Base-by-base conservation (phyloP, 2,329 filamentous ascomycete species). In the Colletotrichum filicis region DNA sequence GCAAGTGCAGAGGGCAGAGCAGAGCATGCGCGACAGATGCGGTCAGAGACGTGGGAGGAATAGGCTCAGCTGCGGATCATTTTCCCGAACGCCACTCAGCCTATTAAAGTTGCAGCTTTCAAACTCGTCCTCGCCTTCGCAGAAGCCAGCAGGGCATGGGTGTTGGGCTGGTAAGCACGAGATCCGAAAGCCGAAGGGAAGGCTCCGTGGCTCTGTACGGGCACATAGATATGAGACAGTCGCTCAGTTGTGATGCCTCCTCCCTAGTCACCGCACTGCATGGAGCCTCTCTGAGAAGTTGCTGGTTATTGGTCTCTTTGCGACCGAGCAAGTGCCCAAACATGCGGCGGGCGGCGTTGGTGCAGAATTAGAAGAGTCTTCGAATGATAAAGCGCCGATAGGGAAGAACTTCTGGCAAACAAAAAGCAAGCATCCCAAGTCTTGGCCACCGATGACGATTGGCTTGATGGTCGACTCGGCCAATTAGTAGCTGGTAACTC, bases 221-320 rank as follows among this genome's bases (percentile, higher is more conserved):
- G 32, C 5, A 32, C 32, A 42, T 46, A 24, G 55, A 60, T 49
- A 32, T 52, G 37, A 63, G 58, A 42, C 35, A 58, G 32, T 46
- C 49, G 53, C 32, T 22, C 22, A 56, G 9, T 37, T n/a, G 28
- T 32, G 7, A 28, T 46, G 52, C 32, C 46, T 63, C 28, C 26
- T 28, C n/a, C 11, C 4, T 9, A 37, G 64, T 22, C 11, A 19
- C 37, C 30, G 58, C 57, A 52, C 24, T 60, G 58, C 28, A 68
- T 59, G 55, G 55, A 35, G 66, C 53, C 70, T 63, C 64, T 16
- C 28, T 35, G 14, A 7, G 22, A n/a, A 28, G 53, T 30, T 55
- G 22, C 42, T 24, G 42, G 26, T 53, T 30, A 69, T 69, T 69
- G 66, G 70, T 30, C 35, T 28, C n/a, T 73, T 69, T 64, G 70